Base-by-base conservation (phyloP, 2,329 filamentous ascomycete species). In the Aspergillus hortae region DNA sequence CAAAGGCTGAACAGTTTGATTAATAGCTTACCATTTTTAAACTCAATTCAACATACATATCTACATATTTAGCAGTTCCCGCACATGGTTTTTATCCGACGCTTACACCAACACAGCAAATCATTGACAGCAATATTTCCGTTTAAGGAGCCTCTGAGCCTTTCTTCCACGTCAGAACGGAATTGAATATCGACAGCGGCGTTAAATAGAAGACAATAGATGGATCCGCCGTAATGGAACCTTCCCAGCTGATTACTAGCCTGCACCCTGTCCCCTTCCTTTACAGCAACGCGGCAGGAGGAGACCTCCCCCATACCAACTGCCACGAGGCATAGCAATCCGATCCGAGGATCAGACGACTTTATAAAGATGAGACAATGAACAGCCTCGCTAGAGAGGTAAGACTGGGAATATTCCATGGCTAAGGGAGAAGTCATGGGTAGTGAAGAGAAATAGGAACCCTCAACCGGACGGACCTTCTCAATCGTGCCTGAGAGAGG, bases 401-500 rank as follows among this genome's bases (percentile, higher is more conserved):
- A 47, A 35, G 19, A 27, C 44, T 46, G 44, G 11, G 44, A 46
- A 12, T 46, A 27, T 35, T 46, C 44, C 44, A 46, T 46, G 30
- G 44, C 44, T 25, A 46, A 25, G 25, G 14, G 23, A 33, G 23
- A 19, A 11, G 44, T 15, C 44, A 46, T 46, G 44, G 44, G 44
- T 25, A 46, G 0, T 42, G 23, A 42, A 12, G 49, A 32, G 30
- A 27, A 32, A 30, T 48, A 44, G 15, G 4, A 9, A 21, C 50
- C 50, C 14, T 25, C 15, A n/a, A 48, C 35, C n/a, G 21, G 15
- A 9, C 33, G 19, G n/a, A 32, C 19, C 14, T 25, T 33, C 7
- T 5, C 10, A 15, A 52, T 21, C 11, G 23, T 40, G 14, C 50
- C 50, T 15, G 44, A 44, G 15, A 52, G 32, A 9, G 50, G 50